Evolutionary conservation across 768 basidiomycete genomes (phyloP).

Genomic region (Pilatotrama ljubarskyi): DNA sequence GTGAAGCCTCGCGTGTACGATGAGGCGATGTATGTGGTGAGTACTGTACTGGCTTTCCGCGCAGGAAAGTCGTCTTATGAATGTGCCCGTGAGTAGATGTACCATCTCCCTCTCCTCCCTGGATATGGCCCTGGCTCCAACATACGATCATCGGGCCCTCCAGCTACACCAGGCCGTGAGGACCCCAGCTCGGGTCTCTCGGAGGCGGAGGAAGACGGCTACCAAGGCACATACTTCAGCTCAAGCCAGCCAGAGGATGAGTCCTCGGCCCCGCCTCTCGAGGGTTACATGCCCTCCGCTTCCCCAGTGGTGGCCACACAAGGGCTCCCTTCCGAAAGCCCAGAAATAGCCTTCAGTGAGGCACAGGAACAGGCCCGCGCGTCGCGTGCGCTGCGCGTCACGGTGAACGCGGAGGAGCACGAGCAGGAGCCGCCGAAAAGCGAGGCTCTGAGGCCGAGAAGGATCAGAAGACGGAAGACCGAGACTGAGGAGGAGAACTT

Average conservation of each 20-base stretch:
- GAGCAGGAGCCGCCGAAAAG: conserved; percentile 4
- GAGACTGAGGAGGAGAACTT: conserved; percentile 47
- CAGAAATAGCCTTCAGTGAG: not conserved
- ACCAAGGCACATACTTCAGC: conserved; percentile 82
- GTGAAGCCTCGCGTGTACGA: conserved; percentile 85
- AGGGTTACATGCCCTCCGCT: conserved; percentile 25
- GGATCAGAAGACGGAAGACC: conserved; percentile 12
- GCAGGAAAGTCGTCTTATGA: not conserved
- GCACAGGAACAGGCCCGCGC: not conserved
- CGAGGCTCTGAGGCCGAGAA: conserved; percentile 12
- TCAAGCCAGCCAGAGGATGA: conserved; percentile 26
- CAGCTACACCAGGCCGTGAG: conserved; percentile 50
- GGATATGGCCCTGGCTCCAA: conserved; percentile 87
- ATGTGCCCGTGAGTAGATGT: conserved; percentile 55
- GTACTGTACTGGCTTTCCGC: no score
- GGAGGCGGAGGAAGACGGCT: conserved; percentile 88
- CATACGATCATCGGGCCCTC: conserved; percentile 78
- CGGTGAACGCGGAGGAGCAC: not conserved
- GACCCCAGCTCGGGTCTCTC: conserved; percentile 70
- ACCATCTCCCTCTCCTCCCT: conserved; percentile 87
- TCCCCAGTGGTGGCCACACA: conserved; percentile 15
- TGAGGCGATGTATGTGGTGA: conserved; percentile 89
- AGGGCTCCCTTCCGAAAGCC: not conserved
- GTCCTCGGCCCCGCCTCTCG: conserved; percentile 20
- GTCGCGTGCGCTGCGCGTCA: not conserved